These are phyloP conservation scores for Lactifluus pinguis DNA, from an alignment of 768 basidiomycete genomes.

Conservation along the genomic window DNA sequence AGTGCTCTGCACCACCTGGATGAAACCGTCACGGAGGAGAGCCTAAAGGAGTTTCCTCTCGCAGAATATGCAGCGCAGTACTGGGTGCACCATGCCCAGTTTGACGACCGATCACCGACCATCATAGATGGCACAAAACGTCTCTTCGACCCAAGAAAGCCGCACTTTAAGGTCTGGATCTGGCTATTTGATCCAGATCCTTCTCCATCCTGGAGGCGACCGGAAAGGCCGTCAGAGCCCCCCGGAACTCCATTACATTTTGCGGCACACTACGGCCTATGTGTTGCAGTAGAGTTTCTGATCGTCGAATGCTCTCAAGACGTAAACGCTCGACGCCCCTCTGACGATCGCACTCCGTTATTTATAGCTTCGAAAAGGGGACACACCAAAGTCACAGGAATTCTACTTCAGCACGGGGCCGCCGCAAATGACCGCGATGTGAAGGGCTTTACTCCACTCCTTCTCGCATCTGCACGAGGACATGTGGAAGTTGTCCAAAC, in stretches of 20 bases:
- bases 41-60: background rate
- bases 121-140: background rate
- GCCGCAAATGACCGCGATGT: too few relatives aligned
- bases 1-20: background rate
- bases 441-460: too few relatives aligned
- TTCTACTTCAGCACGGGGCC: too few relatives aligned
- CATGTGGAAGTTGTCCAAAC: too few relatives aligned
- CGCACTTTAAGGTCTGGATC: background rate
- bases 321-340: background rate
- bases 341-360: background rate
- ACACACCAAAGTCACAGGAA: too few relatives aligned
- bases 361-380: too few relatives aligned
- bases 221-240: background rate
- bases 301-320: background rate
- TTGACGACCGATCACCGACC: background rate
- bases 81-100: background rate
- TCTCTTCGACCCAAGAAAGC: background rate
- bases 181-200: background rate
- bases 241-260: background rate
- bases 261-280: background rate
- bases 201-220: too few relatives aligned
- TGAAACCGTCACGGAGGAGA: background rate
- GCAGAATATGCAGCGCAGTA: background rate
- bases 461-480: too few relatives aligned
- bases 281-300: background rate